Base-by-base conservation (phyloP, 73 alveolate genomes). In the Paramecium sexaurelia region DNA sequence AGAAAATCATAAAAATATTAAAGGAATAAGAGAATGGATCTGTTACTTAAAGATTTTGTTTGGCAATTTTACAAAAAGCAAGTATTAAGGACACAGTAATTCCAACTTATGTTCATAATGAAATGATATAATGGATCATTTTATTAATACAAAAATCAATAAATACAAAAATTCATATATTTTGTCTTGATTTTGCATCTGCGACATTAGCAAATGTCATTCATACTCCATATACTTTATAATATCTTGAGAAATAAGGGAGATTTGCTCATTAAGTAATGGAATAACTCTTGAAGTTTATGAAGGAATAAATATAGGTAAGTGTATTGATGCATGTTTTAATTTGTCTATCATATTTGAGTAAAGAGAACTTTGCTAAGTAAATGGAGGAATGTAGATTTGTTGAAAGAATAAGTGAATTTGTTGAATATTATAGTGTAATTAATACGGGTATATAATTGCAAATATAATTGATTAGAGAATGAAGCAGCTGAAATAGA, bases 21-120 rank as follows among this genome's bases (percentile, higher is more conserved):
- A 96, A 97, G 84, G 98, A 96, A 24, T 94, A 96, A 40, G 99
- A 98, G 92, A 99, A 98, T 91, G 99, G 99, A 15, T 95, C 97
- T 88, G 99, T 98, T 6, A 92, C 98, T 17, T 97, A 98, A 84
- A 89, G 99, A 75, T 98, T 98, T 92, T 96, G 98, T 9, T 93
- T 98, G 55, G 99, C 99, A 22, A 96, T 98, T 51, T 94, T 98
- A 45, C 95, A 98, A 92, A 98, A 98, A 87, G 96, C 95, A 96
- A 93, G 98, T 85, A 98, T 98, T 8, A 97, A 97, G 90, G 99
- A 97, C 91, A 89, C 95, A 68, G 96, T 94, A 51, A 96, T 96
- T 45, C 96, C 96, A 55, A 78, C 95, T 26, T 88, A 94, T 87
- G 97, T 97, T 47, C 91, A 97, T 36, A 90, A 85, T 55, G 98